A percentile compares a stretch with the other conserved stretches of the same genome.
phyloP scores from a whole-genome alignment of 306 rosid species.

The Purshia tridentata region DNA sequence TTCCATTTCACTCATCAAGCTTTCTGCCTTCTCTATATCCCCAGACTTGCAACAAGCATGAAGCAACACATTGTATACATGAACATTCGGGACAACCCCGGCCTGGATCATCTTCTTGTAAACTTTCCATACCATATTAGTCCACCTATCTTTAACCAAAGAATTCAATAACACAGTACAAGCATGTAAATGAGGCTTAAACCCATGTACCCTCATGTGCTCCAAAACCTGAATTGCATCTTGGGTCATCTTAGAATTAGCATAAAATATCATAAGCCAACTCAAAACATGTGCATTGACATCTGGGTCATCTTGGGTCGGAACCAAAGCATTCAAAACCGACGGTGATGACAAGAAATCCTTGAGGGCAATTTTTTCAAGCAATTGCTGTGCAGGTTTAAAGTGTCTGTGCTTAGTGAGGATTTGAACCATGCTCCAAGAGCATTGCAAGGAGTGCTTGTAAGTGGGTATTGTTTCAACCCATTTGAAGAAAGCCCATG shows the following conservation, averaged over 20 bases:
- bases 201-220: constrained; percentile 56
- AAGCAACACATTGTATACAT: constrained; percentile 70
- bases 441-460: constrained; percentile 67
- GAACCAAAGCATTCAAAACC: constrained; percentile 62
- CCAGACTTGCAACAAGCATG: constrained; percentile 83
- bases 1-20: constrained; percentile 71
- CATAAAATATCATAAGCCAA: constrained; percentile 72
- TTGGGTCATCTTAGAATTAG: constrained; percentile 54
- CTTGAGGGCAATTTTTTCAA: constrained; percentile 61
- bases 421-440: constrained; percentile 73
- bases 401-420: constrained; percentile 57
- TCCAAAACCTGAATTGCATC: constrained; percentile 80
- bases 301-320: constrained; percentile 46
- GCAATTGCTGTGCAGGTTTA: constrained; percentile 63
- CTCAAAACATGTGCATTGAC: constrained; percentile 81
- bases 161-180: constrained; percentile 79
- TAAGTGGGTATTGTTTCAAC: constrained; percentile 50
- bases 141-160: constrained; percentile 63
- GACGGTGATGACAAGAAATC: constrained; percentile 69
- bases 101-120: constrained; percentile 50
- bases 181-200: constrained; percentile 71
- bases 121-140: constrained; percentile 69
- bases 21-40: constrained; percentile 66
- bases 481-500: constrained; percentile 79
- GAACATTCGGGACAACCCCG: constrained; percentile 63